Evolutionary conservation across 2,329 filamentous ascomycete species (phyloP).

Genomic region (Cordyceps farinosa): DNA sequence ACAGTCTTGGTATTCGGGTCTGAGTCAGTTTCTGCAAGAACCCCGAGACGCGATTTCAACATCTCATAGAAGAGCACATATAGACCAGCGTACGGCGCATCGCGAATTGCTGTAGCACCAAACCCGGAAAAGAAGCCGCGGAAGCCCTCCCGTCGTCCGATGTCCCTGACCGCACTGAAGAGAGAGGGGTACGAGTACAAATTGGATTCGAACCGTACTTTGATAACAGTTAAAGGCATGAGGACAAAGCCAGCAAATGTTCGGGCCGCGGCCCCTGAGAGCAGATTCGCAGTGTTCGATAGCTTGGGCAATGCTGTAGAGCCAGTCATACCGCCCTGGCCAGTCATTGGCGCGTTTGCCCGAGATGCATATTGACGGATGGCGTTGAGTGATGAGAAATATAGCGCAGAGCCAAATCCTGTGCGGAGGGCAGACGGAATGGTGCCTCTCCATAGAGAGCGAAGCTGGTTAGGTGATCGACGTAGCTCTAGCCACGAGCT

Average conservation of each 20-base stretch:
- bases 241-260: constrained; percentile 84
- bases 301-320: constrained; percentile 79
- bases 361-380: constrained; percentile 58
- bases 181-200: constrained; percentile 81
- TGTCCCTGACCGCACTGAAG: constrained; percentile 67
- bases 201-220: constrained; percentile 90
- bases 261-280: constrained; percentile 78
- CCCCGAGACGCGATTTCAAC: constrained; percentile 60
- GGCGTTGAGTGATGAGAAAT: constrained; percentile 85
- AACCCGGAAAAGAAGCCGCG: constrained; percentile 91
- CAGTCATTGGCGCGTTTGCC: constrained; percentile 21
- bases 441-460: constrained; percentile 86
- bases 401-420: constrained; percentile 87
- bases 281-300: constrained; percentile 77
- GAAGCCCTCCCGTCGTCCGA: constrained; percentile 67
- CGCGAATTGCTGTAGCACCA: constrained; percentile 85
- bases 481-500: constrained; percentile 38
- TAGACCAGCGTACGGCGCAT: constrained; percentile 93
- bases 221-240: constrained; percentile 95
- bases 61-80: constrained; percentile 95
- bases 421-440: constrained; percentile 90
- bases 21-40: constrained; percentile 17
- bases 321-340: constrained; percentile 24
- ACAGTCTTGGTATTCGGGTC: constrained; percentile 19
- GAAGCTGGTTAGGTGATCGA: constrained; percentile 58